phyloP scores from a whole-genome alignment of 345 rosid species.

The Ceriops tagal region DNA sequence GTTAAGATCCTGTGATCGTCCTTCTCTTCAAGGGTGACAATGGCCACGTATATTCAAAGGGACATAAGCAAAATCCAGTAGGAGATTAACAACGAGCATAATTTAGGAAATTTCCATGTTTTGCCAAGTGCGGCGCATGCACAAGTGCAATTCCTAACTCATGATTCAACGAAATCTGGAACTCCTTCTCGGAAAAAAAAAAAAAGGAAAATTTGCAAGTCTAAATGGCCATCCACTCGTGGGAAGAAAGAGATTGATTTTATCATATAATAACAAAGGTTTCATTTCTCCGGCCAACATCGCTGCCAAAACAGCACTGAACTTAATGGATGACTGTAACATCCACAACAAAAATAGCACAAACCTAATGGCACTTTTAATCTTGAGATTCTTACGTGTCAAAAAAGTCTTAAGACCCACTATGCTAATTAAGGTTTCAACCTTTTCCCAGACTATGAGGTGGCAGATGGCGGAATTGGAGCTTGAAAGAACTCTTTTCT shows the following conservation, averaged over 20 bases:
- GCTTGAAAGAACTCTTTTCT: no score
- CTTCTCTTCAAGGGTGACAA: no score
- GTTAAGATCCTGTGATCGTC: no score
- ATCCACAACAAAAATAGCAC: not conserved
- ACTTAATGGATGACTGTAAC: conserved; percentile 4
- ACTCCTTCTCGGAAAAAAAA: no score
- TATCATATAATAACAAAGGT: not conserved
- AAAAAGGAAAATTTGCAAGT: not conserved
- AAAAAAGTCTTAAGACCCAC: not conserved
- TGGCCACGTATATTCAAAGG: no score
- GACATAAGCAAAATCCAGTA: no score
- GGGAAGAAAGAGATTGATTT: not conserved
- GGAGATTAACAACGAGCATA: no score
- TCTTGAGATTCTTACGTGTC: not conserved
- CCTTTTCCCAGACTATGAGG: not conserved
- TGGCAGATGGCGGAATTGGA: not conserved
- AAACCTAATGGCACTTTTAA: not conserved
- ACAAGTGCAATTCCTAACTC: no score
- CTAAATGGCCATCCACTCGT: conserved; percentile 16
- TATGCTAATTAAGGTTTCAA: no score
- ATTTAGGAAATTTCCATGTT: no score
- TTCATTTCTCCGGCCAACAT: not conserved
- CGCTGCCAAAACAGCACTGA: not conserved
- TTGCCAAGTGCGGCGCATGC: no score
- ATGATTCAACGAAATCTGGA: no score